These are phyloP conservation scores for Aspergillus hortae DNA, from an alignment of 2,329 filamentous ascomycete species.

Conservation along the genomic window DNA sequence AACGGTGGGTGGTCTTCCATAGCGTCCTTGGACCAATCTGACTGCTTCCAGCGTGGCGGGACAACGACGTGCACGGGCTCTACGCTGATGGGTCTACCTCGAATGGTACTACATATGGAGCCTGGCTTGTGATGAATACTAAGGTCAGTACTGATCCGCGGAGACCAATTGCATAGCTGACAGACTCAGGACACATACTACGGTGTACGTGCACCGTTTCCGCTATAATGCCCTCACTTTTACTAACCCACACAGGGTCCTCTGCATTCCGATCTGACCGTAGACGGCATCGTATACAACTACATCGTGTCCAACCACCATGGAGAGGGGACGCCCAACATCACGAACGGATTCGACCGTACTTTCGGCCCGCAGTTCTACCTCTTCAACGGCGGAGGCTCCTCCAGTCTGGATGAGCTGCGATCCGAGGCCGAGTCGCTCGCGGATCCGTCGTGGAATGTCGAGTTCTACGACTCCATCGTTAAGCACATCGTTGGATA, in stretches of 20 bases:
- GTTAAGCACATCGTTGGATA: constrained; percentile 58
- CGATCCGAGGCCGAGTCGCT: constrained; percentile 53
- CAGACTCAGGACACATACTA: constrained; percentile 26
- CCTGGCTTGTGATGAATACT: constrained; percentile 64
- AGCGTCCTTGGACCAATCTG: not conserved
- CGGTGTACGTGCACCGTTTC: constrained; percentile 14
- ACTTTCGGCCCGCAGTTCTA: constrained; percentile 64
- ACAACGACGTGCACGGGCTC: constrained; percentile 56
- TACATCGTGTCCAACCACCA: constrained; percentile 64
- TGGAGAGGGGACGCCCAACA: constrained; percentile 61
- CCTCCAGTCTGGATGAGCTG: constrained; percentile 46
- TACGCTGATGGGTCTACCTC: constrained; percentile 52
- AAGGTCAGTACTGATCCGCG: constrained; percentile 47
- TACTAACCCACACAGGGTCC: constrained; percentile 42
- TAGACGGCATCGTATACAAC: constrained; percentile 65
- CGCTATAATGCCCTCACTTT: not conserved
- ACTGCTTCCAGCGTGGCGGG: constrained; percentile 43
- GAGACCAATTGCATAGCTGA: not conserved
- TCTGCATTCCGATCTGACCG: constrained; percentile 59
- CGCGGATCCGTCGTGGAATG: constrained; percentile 53
- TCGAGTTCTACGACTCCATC: constrained; percentile 62
- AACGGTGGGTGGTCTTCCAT: constrained; percentile 33
- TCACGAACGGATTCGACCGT: constrained; percentile 61
- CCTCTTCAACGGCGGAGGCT: constrained; percentile 58
- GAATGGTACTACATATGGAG: constrained; percentile 52